Base-by-base conservation (phyloP, 768 basidiomycete genomes). In the Amanita jacksonii region DNA sequence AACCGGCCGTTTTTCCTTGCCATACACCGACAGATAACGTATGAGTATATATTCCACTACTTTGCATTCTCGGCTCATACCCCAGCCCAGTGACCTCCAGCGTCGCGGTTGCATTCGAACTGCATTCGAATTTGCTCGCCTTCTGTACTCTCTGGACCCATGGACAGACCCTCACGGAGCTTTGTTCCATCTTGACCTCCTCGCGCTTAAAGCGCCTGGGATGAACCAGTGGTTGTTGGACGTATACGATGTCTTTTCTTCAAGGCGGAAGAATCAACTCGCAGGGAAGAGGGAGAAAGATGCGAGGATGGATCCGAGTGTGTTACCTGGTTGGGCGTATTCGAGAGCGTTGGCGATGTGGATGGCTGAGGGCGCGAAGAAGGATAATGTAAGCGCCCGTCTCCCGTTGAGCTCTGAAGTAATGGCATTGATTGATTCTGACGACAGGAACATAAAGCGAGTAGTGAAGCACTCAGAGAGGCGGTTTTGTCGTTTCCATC, bases 1-100 rank as follows among this genome's bases (percentile, higher is more conserved):
- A 97, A 94, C 53, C 71, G 94, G 31, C 87, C 90, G 0, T 87
- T 99, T 62, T 97, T 85, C 65, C 75, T 94, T 5, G 91, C 87
- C 1, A 49, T 96, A 1, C 87, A 91, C 52, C 73, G 91, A 45
- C 82, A 88, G 54, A 73, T 92, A 2, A 74, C 78, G 85, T 91
- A 60, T 49, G 83, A 57, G 47, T 20, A 68, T 68, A 43, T 28
- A 48, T n/a, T 27, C 7, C 15, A 27, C 25, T 6, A 40, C 12
- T 8, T 15, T 7, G 12, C 34, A 44, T 40, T 45, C 20, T 15
- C 27, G 41, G 36, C 43, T 18, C 24, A 32, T 36, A 13, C 15
- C 24, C 28, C 15, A 9, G 13, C 18, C 5, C 51, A 91, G 87
- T 7, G 85, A 93, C 51, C 69, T 96, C 4, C 82, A 86, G 46